Conservation (phyloP, 1,139 yeast species). For the Geotrichum reessii region DNA sequence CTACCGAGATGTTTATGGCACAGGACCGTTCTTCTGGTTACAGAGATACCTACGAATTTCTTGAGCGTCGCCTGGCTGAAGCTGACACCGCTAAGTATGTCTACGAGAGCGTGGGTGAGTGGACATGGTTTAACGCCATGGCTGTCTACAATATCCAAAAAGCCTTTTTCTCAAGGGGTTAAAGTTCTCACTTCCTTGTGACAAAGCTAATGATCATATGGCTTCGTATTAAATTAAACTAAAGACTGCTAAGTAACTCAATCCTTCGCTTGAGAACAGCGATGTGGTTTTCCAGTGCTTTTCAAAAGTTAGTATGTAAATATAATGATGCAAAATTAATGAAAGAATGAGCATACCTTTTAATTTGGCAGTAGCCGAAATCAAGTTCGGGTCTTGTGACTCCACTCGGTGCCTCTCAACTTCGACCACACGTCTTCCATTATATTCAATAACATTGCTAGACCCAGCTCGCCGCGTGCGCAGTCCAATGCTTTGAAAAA, state of each 20-base stretch:
- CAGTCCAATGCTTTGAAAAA: constrained; percentile 12
- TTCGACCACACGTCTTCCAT: constrained; percentile 40
- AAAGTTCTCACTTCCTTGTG: not conserved
- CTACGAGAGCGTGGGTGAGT: constrained; percentile 63
- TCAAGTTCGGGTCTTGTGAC: constrained; percentile 44
- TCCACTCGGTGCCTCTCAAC: constrained; percentile 39
- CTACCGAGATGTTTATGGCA: constrained; percentile 71
- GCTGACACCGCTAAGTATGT: constrained; percentile 53
- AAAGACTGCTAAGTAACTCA: constrained; percentile 22
- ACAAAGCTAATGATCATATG: not conserved
- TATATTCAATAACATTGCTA: constrained; percentile 26
- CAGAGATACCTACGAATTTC: constrained; percentile 57
- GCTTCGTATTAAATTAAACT: not conserved
- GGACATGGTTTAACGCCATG: constrained; percentile 66
- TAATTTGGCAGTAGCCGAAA: constrained; percentile 42
- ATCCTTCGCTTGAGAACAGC: constrained; percentile 27
- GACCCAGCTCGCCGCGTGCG: constrained; percentile 2
- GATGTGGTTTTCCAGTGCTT: constrained; percentile 27
- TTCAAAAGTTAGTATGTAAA: constrained; percentile 2
- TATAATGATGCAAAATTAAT: not conserved
- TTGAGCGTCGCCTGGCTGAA: constrained; percentile 53
- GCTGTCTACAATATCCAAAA: constrained; percentile 62
- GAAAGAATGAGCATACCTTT: constrained; percentile 9
- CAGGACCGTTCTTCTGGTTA: constrained; percentile 60
- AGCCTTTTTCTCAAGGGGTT: constrained; percentile 34